Evolutionary conservation across 1,139 yeast genomes (phyloP).

Genomic region (Blastobotrys elegans): DNA sequence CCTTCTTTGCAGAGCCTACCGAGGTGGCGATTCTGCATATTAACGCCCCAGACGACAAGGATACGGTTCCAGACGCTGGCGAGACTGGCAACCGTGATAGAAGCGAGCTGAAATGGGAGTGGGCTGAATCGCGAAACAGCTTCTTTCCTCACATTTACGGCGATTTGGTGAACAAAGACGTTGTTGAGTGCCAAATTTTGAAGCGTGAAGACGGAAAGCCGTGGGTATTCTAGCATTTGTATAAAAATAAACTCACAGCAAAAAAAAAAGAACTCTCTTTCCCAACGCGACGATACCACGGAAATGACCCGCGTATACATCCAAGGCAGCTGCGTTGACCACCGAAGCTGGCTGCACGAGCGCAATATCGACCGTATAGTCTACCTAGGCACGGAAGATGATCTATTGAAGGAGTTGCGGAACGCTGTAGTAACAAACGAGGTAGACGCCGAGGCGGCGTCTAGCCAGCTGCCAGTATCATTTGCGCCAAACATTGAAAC

Average conservation of each 20-base stretch:
- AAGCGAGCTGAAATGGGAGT: slow-evolving; percentile 28
- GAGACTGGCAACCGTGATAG: slow-evolving; percentile 27
- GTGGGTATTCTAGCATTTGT: slow-evolving; percentile 5
- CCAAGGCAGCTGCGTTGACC: background rate
- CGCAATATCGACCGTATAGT: background rate
- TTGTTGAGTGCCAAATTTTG: slow-evolving; percentile 22
- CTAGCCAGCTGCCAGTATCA: background rate
- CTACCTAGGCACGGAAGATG: background rate
- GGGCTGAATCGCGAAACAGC: slow-evolving; percentile 24
- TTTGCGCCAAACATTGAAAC: background rate
- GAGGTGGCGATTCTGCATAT: slow-evolving; percentile 26
- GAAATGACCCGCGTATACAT: background rate
- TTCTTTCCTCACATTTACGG: slow-evolving; percentile 32
- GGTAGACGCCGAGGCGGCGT: background rate
- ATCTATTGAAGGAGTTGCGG: background rate
- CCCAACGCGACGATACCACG: too few species aligned
- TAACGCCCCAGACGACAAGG: slow-evolving; percentile 24
- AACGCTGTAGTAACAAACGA: background rate
- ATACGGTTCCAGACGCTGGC: slow-evolving; percentile 23
- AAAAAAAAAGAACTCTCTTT: too few species aligned
- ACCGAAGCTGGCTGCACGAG: background rate
- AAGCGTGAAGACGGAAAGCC: slow-evolving; percentile 12
- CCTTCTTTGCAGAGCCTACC: slow-evolving; percentile 20
- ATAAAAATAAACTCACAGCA: too few species aligned
- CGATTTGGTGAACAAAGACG: slow-evolving; percentile 26